A percentile compares a stretch with the other conserved stretches of the same genome.
These are phyloP conservation scores for Pseudocercospora musae DNA, from an alignment of 2,329 filamentous ascomycete species.

Conservation along the genomic window DNA sequence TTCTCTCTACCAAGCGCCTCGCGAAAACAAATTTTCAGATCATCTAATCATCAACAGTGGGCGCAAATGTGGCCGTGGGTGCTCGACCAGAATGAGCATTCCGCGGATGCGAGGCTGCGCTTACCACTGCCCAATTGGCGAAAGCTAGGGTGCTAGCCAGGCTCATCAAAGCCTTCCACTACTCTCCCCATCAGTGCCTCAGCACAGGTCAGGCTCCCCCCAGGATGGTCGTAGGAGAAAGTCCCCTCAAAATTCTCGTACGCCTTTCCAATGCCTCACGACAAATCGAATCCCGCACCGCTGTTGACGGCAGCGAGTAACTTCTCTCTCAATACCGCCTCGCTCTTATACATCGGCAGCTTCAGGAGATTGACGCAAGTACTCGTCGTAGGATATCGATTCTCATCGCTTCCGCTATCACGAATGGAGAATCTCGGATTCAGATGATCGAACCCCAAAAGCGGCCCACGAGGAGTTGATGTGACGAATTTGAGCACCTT, in stretches of 20 bases:
- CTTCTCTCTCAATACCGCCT: slow-evolving; percentile 68
- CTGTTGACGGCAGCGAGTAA: slow-evolving; percentile 85
- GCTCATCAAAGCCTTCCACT: neutral
- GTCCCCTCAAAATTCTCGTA: too few relatives aligned
- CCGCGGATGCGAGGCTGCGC: neutral
- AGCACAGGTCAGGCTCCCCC: neutral
- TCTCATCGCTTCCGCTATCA: slow-evolving; percentile 73
- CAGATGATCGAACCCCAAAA: slow-evolving; percentile 83
- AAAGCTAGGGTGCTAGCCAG: neutral
- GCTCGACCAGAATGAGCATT: neutral
- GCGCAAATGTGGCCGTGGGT: neutral
- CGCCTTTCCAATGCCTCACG: slow-evolving; percentile 45
- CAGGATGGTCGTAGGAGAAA: neutral
- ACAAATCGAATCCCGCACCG: slow-evolving; percentile 86
- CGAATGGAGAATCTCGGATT: slow-evolving; percentile 85
- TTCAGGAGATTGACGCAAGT: slow-evolving; percentile 96
- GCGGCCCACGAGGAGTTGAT: slow-evolving; percentile 81
- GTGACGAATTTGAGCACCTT: slow-evolving; percentile 95
- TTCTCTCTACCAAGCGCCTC: neutral
- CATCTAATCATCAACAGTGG: neutral
- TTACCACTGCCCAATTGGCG: neutral
- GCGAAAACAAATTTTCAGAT: neutral
- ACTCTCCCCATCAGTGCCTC: neutral
- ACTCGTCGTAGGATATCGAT: slow-evolving; percentile 82
- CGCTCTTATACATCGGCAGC: slow-evolving; percentile 73